Evolutionary conservation across 768 basidiomycete genomes (phyloP).

Genomic region (Harrya chromipes): DNA sequence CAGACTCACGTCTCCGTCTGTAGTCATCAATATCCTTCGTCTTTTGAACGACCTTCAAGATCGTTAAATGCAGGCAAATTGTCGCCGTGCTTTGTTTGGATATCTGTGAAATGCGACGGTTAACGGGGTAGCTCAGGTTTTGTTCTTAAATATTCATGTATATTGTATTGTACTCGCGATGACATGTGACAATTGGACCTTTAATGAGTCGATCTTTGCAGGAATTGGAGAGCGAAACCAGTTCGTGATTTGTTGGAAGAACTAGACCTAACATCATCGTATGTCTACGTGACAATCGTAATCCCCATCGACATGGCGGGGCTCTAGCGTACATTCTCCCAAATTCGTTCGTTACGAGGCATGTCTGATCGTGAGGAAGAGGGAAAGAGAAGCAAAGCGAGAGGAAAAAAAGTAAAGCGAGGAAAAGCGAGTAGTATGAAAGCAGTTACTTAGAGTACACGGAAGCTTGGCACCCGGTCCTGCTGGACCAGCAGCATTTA

Average conservation of each 20-base stretch:
- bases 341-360: not conserved
- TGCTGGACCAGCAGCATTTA: not conserved
- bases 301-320: not conserved
- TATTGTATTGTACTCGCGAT: slow-evolving; percentile 20
- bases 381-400: no score
- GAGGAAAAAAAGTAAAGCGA: no score
- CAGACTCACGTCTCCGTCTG: not conserved
- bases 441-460: not conserved
- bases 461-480: not conserved
- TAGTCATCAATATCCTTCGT: slow-evolving; percentile 84
- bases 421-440: not conserved
- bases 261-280: not conserved
- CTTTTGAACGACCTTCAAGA: slow-evolving; percentile 60
- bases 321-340: not conserved
- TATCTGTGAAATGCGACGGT: not conserved
- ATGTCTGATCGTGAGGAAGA: not conserved
- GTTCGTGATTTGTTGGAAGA: not conserved
- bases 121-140: not conserved
- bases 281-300: not conserved
- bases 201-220: not conserved
- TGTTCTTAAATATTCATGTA: slow-evolving; percentile 18
- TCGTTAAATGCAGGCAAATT: slow-evolving; percentile 23
- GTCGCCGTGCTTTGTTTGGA: not conserved
- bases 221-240: no score
- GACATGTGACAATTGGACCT: slow-evolving; percentile 6